Evolutionary conservation across 1,284 basidiomycete genomes (phyloP).

Genomic region (Vanrija sp.): DNA sequence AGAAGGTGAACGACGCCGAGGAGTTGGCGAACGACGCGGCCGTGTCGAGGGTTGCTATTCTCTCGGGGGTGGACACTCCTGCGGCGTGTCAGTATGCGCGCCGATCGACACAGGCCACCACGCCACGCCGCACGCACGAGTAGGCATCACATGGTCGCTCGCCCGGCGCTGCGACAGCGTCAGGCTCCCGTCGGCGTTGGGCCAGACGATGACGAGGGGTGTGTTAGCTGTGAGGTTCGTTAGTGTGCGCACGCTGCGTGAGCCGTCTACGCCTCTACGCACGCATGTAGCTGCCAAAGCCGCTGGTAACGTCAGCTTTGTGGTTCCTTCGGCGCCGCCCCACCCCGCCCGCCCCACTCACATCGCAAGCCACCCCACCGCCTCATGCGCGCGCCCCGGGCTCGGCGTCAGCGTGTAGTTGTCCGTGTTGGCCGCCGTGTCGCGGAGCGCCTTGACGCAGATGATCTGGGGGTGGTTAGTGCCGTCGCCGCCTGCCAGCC

Average conservation of each 20-base stretch:
- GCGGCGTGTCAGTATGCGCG: not conserved
- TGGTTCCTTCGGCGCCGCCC: too few relatives aligned
- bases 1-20: conserved; percentile 50
- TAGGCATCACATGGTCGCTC: conserved; percentile 53
- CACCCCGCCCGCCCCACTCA: too few relatives aligned
- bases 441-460: conserved; percentile 4
- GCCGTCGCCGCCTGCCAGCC: too few relatives aligned
- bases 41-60: conserved; percentile 51
- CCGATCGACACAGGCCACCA: too few relatives aligned
- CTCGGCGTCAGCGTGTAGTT: too few relatives aligned
- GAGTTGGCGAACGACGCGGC: conserved; percentile 43
- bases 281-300: conserved; percentile 14
- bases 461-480: not conserved
- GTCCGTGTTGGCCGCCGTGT: not conserved
- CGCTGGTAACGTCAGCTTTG: not conserved
- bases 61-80: conserved; percentile 50
- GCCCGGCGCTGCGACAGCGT: conserved; percentile 62
- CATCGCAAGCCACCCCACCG: conserved; percentile 12
- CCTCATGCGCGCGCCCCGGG: not conserved
- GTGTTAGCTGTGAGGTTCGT: conserved; percentile 38
- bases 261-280: not conserved
- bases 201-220: conserved; percentile 65
- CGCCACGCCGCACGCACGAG: conserved; percentile 29
- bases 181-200: conserved; percentile 56
- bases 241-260: not conserved